Evolutionary conservation across 2,329 filamentous ascomycete genomes (phyloP), one percentile per base, ranked within the genome.

Genomic region (Helotiales sp.): DNA sequence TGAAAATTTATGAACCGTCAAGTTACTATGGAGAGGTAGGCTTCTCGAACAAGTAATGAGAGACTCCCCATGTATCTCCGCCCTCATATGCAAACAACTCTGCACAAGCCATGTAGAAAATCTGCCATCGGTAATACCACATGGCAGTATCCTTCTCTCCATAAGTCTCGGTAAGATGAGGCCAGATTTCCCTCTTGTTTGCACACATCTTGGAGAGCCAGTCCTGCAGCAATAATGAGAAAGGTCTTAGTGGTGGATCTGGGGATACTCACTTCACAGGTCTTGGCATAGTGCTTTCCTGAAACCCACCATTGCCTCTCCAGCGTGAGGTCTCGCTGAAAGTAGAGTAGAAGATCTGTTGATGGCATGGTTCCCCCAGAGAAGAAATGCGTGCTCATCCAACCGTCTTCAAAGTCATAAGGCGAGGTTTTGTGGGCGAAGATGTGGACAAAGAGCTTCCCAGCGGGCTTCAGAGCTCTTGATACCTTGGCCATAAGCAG

Each of bases 371-470:
- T 89, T 2, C 87, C 87, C 12, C 87, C 87, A 0, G 85, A 87
- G 73, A 90, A 90, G 76, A 90, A 90, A 67, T 89, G 79, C 60
- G 81, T 82, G 51, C 85, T 87, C 87, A 90, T 90, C 87, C 87
- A 90, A 31, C 87, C 87, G 49, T 81, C 80, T 60, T 89, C 86
- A 63, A 85, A 90, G 68, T 89, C 85, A 67, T 90, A 90, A 0
- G 87, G 85, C 13, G 83, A 86, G 10, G 77, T 79, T 64, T 77
- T 80, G 71, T 90, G 86, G 33, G 78, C 78, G 67, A 90, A 89
- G 53, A 88, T 82, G 65, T 90, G 87, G 56, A 89, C 82, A 66
- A 90, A 89, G 13, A 89, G 75, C 73, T 88, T 88, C 4, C 87
- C 87, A 1, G 77, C 77, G 0, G 84, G 81, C 63, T 82, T 85